phyloP scores from a whole-genome alignment of 129 eudicot genomes.

The Kitagawia praeruptora region DNA sequence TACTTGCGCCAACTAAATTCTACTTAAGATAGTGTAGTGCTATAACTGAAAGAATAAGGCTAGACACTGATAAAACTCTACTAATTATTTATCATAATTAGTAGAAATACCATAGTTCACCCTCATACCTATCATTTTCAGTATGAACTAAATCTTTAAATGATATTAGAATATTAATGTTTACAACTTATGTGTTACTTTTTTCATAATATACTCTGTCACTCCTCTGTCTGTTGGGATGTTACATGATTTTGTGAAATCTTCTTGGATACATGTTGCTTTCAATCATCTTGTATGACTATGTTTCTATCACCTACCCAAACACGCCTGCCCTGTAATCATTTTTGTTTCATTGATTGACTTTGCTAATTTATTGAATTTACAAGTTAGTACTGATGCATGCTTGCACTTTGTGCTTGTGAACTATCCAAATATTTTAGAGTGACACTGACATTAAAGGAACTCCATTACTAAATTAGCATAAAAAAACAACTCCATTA shows the following conservation, averaged over 20 bases:
- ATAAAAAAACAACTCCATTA: too few relatives aligned
- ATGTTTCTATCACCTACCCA: neutral
- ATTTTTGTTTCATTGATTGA: neutral
- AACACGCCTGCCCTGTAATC: conserved; percentile 2
- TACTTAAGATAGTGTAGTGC: too few relatives aligned
- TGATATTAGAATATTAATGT: neutral
- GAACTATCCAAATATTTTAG: neutral
- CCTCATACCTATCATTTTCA: neutral
- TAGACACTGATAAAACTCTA: too few relatives aligned
- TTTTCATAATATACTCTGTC: neutral
- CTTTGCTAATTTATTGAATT: neutral
- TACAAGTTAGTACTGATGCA: neutral
- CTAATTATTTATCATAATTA: too few relatives aligned
- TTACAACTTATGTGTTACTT: too few relatives aligned
- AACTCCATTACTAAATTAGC: too few relatives aligned
- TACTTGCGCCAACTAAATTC: too few relatives aligned
- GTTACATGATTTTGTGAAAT: neutral
- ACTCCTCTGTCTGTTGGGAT: neutral
- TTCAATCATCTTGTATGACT: neutral
- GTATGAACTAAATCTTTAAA: neutral
- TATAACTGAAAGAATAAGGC: too few relatives aligned
- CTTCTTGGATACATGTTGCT: neutral
- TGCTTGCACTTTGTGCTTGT: too few relatives aligned
- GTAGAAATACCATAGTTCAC: neutral
- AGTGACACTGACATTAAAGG: too few relatives aligned